A percentile compares a stretch with the other conserved stretches of the same genome.
These are phyloP conservation scores for Lonicera japonica DNA, from an alignment of 129 eudicot genomes.

Conservation along the genomic window DNA sequence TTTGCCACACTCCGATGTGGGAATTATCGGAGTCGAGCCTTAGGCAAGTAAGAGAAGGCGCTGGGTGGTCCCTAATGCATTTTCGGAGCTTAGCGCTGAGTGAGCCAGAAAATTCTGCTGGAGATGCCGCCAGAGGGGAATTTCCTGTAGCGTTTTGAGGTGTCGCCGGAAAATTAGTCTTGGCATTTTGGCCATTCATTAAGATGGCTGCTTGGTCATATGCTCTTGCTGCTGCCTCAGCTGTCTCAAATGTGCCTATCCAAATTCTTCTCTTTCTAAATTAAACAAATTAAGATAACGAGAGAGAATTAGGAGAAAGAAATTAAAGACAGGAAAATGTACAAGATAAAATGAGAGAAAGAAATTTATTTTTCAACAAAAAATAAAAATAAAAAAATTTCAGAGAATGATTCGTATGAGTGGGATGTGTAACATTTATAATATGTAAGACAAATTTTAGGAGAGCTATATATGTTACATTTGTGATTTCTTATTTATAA, in stretches of 20 bases:
- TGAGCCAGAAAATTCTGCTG: slow-evolving; percentile 23
- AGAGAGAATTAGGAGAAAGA: background rate
- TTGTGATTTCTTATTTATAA: too few species aligned
- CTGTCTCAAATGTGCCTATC: slow-evolving; percentile 82
- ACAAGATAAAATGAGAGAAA: too few species aligned
- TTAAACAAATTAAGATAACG: background rate
- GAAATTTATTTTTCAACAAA: too few species aligned
- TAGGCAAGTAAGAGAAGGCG: slow-evolving; percentile 64
- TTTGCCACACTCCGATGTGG: slow-evolving; percentile 87
- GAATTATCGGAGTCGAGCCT: slow-evolving; percentile 64
- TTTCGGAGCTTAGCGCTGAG: slow-evolving; percentile 56
- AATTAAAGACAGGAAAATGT: too few species aligned
- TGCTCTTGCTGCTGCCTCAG: slow-evolving; percentile 76
- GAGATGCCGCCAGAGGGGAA: slow-evolving; percentile 1
- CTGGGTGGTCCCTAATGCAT: slow-evolving; percentile 60
- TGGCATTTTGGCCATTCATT: slow-evolving; percentile 69
- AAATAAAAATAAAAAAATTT: too few species aligned
- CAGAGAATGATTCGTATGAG: too few species aligned
- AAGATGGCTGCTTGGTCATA: slow-evolving; percentile 70
- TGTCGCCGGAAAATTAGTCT: slow-evolving; percentile 57
- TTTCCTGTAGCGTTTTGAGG: slow-evolving; percentile 1
- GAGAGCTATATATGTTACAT: too few species aligned
- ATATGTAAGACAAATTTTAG: too few species aligned
- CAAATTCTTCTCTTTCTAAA: slow-evolving; percentile 67
- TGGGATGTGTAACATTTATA: too few species aligned